Conservation (phyloP, 2,329 filamentous ascomycete genomes). For the Elsinoe batatas region DNA sequence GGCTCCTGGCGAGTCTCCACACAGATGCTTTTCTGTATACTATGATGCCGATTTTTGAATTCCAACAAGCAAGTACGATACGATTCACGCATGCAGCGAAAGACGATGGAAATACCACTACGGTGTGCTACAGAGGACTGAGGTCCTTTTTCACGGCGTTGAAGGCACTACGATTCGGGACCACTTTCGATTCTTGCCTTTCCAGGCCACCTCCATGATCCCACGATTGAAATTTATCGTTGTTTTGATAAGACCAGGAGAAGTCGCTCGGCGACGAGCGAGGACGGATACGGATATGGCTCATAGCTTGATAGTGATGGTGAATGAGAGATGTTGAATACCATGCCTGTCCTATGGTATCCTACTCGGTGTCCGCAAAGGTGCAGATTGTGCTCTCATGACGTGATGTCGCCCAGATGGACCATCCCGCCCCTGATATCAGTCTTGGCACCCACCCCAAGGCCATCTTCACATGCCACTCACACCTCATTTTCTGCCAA, state of each 20-base stretch:
- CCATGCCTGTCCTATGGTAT: neutral
- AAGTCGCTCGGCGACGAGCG: conserved; percentile 2
- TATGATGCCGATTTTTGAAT: neutral
- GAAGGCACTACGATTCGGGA: neutral
- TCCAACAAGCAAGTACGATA: neutral
- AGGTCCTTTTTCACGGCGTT: neutral
- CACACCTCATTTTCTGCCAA: too few relatives aligned
- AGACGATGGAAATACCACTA: neutral
- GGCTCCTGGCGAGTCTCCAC: neutral
- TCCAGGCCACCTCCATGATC: neutral
- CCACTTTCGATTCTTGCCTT: neutral
- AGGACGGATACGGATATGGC: neutral
- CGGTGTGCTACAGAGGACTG: neutral
- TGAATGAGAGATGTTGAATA: neutral
- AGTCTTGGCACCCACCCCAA: neutral
- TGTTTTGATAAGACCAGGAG: neutral
- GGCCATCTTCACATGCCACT: neutral
- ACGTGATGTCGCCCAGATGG: neutral
- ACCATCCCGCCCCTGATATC: neutral
- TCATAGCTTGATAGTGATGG: neutral
- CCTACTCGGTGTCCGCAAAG: neutral
- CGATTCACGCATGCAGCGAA: neutral
- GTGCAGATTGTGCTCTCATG: neutral
- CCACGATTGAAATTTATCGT: neutral
- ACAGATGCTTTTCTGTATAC: neutral